Base-by-base conservation (phyloP, 805 yeast genomes). In the Kockiozyma suomiensis region DNA sequence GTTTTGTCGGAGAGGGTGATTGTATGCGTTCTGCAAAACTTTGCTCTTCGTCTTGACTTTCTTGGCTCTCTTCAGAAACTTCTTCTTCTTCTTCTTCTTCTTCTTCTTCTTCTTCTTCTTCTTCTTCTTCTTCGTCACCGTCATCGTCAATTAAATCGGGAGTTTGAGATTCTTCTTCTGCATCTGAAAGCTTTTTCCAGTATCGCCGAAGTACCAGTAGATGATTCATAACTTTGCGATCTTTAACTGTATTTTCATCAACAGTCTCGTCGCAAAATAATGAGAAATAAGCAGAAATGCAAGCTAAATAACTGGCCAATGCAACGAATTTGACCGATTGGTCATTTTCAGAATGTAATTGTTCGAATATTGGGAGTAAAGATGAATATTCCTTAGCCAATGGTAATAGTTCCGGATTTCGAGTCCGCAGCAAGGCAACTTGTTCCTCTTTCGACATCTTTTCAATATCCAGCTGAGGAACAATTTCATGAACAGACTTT, bases 221-320 rank as follows among this genome's bases (percentile, higher is more conserved):
- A 30, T 87, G 82, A 69, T 89, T 91, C 97, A 94, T 93, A 1
- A 93, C 86, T 2, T 93, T 88, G 66, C 88, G 93, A 57, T 90
- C 96, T 68, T 90, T 90, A 87, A 62, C 81, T 2, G 79, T 77
- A 53, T 84, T 87, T 28, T 83, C 85, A 23, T 77, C 76, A 46
- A 76, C 74, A 41, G 86, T 70, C 47, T 82, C 80, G 40, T 84
- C 84, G 17, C 82, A 74, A 64, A 93, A 83, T 15, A 94, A 71
- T 2, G 96, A 87, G 68, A 93, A 83, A 72, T 91, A 93, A 4
- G 91, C 82, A 3, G 87, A 77, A 26, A 93, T 82, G 26, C 96
- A 79, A 13, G 93, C 94, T 58, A 90, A 72, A 71, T 93, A 92
- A 10, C 94, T 82, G 0, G 88, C 79, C 45, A 93, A 78, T 0